Conservation (phyloP, 176 grass and related monocot genomes). For the Cenchrus americanus region DNA sequence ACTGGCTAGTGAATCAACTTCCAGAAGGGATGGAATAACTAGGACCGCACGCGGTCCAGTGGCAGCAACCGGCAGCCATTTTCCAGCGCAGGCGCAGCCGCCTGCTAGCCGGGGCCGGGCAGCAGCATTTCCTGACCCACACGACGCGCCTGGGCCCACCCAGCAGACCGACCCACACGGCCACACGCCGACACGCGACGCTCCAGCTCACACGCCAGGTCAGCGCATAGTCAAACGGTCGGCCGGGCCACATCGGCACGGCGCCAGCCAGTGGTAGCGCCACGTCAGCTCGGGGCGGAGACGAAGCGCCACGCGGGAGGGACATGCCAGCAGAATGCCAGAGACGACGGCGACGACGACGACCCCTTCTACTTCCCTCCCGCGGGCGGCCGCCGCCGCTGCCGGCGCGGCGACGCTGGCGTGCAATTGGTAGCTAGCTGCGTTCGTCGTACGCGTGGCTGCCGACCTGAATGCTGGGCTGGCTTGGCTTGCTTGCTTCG, state of each 20-base stretch:
- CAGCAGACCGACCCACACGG: not conserved
- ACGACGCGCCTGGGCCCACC: not conserved
- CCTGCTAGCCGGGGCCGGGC: not conserved
- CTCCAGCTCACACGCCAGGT: constrained; percentile 19
- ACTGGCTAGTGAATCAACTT: not conserved
- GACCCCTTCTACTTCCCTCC: not conserved
- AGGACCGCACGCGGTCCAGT: not conserved
- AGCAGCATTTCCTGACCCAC: not conserved
- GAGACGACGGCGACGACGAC: not conserved
- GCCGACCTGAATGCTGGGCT: not conserved
- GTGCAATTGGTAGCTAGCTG: not conserved
- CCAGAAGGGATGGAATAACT: not conserved
- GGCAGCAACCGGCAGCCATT: not conserved
- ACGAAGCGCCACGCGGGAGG: not conserved
- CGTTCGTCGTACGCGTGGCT: not conserved
- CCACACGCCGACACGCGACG: not conserved
- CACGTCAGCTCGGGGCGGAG: not conserved
- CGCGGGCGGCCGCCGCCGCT: not conserved
- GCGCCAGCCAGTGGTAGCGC: not conserved
- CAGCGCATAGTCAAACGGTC: not conserved
- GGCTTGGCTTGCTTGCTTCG: not conserved
- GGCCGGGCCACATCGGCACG: not conserved
- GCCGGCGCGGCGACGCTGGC: constrained; percentile 7
- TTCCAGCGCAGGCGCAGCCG: not conserved
- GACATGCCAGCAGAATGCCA: not conserved